Evolutionary conservation across 352 stramenopile species (phyloP), one percentile per base, ranked within the genome.

Genomic region (Globisporangium camurandrum): DNA sequence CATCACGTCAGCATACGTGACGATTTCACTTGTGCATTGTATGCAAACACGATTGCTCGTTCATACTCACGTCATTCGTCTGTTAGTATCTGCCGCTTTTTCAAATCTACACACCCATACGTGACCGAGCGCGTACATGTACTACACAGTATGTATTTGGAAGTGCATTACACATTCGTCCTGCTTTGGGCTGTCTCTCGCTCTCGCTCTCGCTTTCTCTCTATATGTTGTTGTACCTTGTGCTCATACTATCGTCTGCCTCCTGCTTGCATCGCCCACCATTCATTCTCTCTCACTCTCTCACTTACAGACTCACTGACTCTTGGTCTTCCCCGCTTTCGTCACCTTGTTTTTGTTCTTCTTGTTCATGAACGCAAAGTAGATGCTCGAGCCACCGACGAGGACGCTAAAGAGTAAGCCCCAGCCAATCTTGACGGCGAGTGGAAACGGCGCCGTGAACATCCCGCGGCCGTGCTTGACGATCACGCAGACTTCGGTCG

Each of bases 371-470:
- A 75, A 81, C 44, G 66, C 66, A 51, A 95, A 95, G 66, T 95
- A 95, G 42, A 94, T 70, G 8, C 76, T 79, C 30, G 81, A 88
- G 40, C 83, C 83, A 20, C 84, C 63, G n/a, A 86, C 52, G 14
- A 94, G 48, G n/a, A 95, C 49, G 3, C 62, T 48, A 40, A 90
- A 83, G 43, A 89, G 84, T 14, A 88, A 51, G 17, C 67, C 69
- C 85, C 85, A 95, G 48, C 76, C 80, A 26, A 87, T 39, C 56
- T 93, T 93, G 42, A 95, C 66, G 46, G 72, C 75, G 9, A 77
- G 51, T 28, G 85, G 83, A 54, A 95, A 93, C 2, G 85, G 85
- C 47, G 67, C 74, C n/a, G 83, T 93, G 62, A 93, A 93, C 83
- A 93, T 93, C 6, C 83, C 83, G 26, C 69, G 66, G 17, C 83